Conservation (phyloP, 164 flowering plant genomes). For the Buxus sempervirens region DNA sequence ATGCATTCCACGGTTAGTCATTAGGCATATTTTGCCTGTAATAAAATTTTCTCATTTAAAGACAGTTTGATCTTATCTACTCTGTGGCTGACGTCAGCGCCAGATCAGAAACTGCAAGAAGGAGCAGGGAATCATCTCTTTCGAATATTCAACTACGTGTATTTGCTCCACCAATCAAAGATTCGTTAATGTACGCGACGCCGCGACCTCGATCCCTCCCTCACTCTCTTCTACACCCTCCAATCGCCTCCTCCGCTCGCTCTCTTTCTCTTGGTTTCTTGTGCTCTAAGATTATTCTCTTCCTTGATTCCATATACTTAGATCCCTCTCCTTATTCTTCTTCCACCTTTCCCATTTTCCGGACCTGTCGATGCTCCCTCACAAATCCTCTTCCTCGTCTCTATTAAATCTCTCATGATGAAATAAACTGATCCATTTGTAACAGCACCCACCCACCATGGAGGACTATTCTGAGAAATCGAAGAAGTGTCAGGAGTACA, state of each 20-base stretch:
- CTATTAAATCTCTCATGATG: background rate
- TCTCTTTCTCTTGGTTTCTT: conserved; percentile 2
- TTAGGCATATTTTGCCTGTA: too few species aligned
- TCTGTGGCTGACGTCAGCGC: background rate
- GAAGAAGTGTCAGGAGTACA: conserved; percentile 42
- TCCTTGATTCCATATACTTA: conserved; percentile 25
- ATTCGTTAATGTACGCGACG: conserved; percentile 82
- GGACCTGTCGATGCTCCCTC: conserved; percentile 32
- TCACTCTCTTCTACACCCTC: conserved; percentile 9
- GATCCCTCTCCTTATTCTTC: conserved; percentile 21
- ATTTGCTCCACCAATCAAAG: conserved; percentile 29
- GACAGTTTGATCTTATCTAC: background rate
- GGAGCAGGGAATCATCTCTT: background rate
- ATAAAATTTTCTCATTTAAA: too few species aligned
- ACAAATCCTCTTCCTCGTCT: background rate
- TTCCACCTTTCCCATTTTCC: conserved; percentile 14
- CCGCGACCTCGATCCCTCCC: conserved; percentile 59
- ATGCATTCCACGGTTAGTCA: too few species aligned
- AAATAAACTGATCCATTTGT: background rate
- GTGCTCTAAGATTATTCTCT: conserved; percentile 21
- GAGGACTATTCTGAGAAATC: conserved; percentile 35
- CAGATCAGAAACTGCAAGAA: background rate
- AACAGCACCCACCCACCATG: background rate
- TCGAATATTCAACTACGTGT: background rate
- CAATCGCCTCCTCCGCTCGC: conserved; percentile 2